Evolutionary conservation across 2,329 filamentous ascomycete species (phyloP), one percentile per base, ranked within the genome.

Genomic region (Aureobasidium zeae): DNA sequence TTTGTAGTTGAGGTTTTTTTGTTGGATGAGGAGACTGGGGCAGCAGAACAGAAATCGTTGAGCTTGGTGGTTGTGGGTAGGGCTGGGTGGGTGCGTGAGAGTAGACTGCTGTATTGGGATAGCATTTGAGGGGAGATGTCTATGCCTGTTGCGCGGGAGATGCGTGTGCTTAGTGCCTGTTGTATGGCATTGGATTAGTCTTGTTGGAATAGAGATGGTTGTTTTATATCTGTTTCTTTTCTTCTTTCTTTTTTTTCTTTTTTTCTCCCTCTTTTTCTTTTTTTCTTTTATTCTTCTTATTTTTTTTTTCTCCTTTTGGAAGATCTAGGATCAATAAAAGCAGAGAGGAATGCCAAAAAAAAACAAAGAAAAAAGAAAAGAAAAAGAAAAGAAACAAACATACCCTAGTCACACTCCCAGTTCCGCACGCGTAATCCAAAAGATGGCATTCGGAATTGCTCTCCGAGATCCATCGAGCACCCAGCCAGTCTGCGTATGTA

Each of bases 31-130:
- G 49, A 12, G 2, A 53, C 25, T 0, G 52, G 16, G 0, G 59
- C 52, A 5, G 55, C 55, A 26, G 58, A 52, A 33, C 64, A 57
- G 0, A 70, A 50, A 47, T 70, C 57, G 6, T 63, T 58, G 10
- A 57, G 50, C 3, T 56, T 51, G 5, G 59, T 58, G 19, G 49
- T 34, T 2, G 55, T 53, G 11, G 11, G 4, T 1, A 39, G 36
- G 8, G 5, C 12, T 10, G 45, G 24, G 16, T 34, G 37, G 0
- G 29, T 12, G 2, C 16, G n/a, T n/a, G 22, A 32, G 31, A 9
- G 55, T 49, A 21, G 54, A 51, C 20, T 51, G 37, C 58, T 62
- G 51, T 60, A 62, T 17, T 45, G 48, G 29, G 46, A 28, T 3
- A 61, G 53, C 59, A 61, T 61, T 15, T 51, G 51, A 20, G 54